A percentile compares a stretch with the other conserved stretches of the same genome.
phyloP scores from a whole-genome alignment of 140 eudicot species.

The Senecio squalidus region DNA sequence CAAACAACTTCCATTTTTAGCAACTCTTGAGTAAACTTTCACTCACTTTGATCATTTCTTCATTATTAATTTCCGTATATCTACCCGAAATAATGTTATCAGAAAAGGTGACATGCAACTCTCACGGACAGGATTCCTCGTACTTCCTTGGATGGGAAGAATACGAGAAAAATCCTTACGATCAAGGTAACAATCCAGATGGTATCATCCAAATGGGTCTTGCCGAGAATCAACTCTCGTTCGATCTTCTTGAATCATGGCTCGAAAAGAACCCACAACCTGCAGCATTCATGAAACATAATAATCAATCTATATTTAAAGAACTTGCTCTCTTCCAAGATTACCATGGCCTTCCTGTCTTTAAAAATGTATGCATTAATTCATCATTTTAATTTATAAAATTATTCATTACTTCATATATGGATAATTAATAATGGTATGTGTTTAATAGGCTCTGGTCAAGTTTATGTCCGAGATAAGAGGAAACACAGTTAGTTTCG shows the following conservation, averaged over 20 bases:
- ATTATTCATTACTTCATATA: neutral
- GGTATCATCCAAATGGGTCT: slow-evolving; percentile 63
- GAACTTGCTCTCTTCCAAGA: slow-evolving; percentile 66
- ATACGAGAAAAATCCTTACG: slow-evolving; percentile 84
- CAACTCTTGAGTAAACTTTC: neutral
- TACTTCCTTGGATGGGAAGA: slow-evolving; percentile 97
- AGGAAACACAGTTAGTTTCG: slow-evolving; percentile 67
- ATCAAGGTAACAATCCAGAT: slow-evolving; percentile 26
- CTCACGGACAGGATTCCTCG: slow-evolving; percentile 91
- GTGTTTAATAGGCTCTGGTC: slow-evolving; percentile 62
- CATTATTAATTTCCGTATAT: neutral
- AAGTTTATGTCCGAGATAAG: slow-evolving; percentile 74
- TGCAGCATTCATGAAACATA: slow-evolving; percentile 29
- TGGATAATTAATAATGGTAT: neutral
- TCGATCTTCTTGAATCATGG: slow-evolving; percentile 53
- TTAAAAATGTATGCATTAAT: slow-evolving; percentile 38
- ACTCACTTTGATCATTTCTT: neutral
- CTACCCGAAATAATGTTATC: slow-evolving; percentile 40
- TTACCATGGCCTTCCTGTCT: slow-evolving; percentile 59
- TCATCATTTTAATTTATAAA: neutral
- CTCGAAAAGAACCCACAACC: slow-evolving; percentile 40
- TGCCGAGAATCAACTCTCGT: slow-evolving; percentile 46
- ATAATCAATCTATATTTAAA: slow-evolving; percentile 30
- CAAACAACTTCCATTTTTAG: slow-evolving; percentile 3
- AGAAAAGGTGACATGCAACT: slow-evolving; percentile 53